phyloP scores from a whole-genome alignment of 805 yeast genomes.

The Candida dendrica region DNA sequence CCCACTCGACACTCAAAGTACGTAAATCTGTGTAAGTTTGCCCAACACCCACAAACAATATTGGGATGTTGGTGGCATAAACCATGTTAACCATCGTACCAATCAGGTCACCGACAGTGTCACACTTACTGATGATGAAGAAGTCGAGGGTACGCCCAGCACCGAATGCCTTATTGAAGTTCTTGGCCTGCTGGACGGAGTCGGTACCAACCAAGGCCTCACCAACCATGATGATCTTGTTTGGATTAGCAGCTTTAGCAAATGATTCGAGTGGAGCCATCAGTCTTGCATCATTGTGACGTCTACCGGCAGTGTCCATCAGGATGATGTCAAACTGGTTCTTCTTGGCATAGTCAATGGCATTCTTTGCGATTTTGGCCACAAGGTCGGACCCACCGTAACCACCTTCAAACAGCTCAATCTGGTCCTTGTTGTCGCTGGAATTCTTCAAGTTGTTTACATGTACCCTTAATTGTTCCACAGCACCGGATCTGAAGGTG shows the following conservation, averaged over 20 bases:
- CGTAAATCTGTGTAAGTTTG: conserved; percentile 94
- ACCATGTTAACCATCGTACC: conserved; percentile 98
- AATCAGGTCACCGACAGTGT: conserved; percentile 93
- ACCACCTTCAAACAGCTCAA: conserved; percentile 85
- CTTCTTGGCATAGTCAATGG: conserved; percentile 70
- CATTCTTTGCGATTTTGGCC: conserved; percentile 86
- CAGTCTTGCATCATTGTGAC: conserved; percentile 88
- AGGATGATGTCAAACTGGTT: conserved; percentile 76
- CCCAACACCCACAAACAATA: conserved; percentile 92
- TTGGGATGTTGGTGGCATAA: conserved; percentile 91
- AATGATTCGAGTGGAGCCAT: conserved; percentile 95
- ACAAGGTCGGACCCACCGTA: conserved; percentile 95
- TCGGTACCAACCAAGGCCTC: conserved; percentile 98
- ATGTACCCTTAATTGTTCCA: conserved; percentile 93
- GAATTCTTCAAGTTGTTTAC: conserved; percentile 74
- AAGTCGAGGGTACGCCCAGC: conserved; percentile 74
- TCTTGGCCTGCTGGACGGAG: conserved; percentile 89
- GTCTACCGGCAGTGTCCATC: conserved; percentile 96
- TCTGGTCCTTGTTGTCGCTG: conserved; percentile 38
- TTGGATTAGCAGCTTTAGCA: conserved; percentile 93
- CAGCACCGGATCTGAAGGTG: conserved; percentile 97
- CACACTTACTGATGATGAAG: conserved; percentile 90
- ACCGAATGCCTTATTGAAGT: conserved; percentile 92
- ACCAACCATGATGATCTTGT: conserved; percentile 96
- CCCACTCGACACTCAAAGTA: conserved; percentile 86